Evolutionary conservation across 768 basidiomycete species (phyloP), one percentile per base, ranked within the genome.

Genomic region (Tricholoma furcatifolium): DNA sequence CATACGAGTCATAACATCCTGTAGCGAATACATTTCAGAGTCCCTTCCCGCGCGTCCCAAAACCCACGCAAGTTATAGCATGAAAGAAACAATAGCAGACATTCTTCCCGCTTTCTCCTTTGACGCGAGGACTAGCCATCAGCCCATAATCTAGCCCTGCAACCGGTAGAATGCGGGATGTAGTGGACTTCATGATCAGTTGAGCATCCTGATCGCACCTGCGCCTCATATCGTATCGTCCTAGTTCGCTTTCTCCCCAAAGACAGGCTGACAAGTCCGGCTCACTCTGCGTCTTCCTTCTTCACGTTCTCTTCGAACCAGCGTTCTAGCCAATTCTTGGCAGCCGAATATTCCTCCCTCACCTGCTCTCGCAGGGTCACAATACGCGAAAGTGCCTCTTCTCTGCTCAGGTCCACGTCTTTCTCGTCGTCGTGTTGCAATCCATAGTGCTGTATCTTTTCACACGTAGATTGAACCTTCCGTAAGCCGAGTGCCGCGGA

Each of bases 401-500:
- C 65, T 3, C 59, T 46, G 0, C 66, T 57, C 34, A 89, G 69
- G 53, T 75, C 71, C 53, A 62, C 67, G 12, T 68, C 68, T 7
- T 64, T 57, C 20, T 76, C 75, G 64, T 82, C 87, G 67, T 91
- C 86, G 42, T 81, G 76, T 51, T 76, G 70, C 57, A 84, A 76
- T 42, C 92, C 93, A 61, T 85, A 87, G 69, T 95, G 83, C 70
- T 98, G 95, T 62, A 98, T 94, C 70, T 81, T 80, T 69, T 93
- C 93, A 74, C 96, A 98, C 21, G 87, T 85, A 14, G 73, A 78
- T 66, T 92, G 88, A 47, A 99, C 94, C 57, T 82, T 81, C 53
- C 72, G 71, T 27, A 95, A 82, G 23, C 97, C 96, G 41, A 99
- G 79, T 2, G 95, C 92, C 24, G 95, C 95, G 11, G 94, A 96